Conservation (phyloP, 2,329 filamentous ascomycete genomes). For the Rhynchosporium agropyri region DNA sequence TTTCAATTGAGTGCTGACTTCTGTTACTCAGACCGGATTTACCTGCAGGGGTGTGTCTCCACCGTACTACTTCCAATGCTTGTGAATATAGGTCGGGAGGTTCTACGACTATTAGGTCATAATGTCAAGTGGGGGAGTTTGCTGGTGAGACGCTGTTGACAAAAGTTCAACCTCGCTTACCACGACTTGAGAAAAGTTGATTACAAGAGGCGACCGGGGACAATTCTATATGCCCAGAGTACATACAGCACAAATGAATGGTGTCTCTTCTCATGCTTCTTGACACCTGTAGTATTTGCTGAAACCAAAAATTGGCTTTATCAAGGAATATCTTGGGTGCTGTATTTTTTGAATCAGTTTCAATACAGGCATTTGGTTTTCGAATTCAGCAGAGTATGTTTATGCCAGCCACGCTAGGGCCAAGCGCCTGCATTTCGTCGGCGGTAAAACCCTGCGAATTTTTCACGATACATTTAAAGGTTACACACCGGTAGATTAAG, state of each 20-base stretch:
- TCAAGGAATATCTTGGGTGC: no score
- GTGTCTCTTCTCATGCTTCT: no score
- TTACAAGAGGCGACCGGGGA: background rate
- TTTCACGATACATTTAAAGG: background rate
- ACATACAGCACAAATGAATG: background rate
- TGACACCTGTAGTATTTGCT: no score
- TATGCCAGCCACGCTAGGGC: no score
- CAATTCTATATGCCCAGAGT: background rate
- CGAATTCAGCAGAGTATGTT: no score
- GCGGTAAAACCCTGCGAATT: no score
- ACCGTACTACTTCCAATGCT: constrained; percentile 30
- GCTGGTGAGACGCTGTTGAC: background rate
- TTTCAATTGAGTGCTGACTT: background rate
- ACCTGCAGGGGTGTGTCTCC: constrained; percentile 26
- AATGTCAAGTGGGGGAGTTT: background rate
- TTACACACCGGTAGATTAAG: background rate
- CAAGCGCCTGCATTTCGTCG: no score
- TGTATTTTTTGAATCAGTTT: no score
- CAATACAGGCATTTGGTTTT: no score
- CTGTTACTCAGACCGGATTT: constrained; percentile 16
- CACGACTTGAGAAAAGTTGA: background rate
- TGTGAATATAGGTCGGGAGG: constrained; percentile 3
- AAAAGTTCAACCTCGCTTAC: background rate
- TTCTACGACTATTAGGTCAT: background rate
- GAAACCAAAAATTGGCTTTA: no score